These are phyloP conservation scores for Backusella psychrophila DNA, from an alignment of 192 early-diverging fungal species.

Conservation along the genomic window DNA sequence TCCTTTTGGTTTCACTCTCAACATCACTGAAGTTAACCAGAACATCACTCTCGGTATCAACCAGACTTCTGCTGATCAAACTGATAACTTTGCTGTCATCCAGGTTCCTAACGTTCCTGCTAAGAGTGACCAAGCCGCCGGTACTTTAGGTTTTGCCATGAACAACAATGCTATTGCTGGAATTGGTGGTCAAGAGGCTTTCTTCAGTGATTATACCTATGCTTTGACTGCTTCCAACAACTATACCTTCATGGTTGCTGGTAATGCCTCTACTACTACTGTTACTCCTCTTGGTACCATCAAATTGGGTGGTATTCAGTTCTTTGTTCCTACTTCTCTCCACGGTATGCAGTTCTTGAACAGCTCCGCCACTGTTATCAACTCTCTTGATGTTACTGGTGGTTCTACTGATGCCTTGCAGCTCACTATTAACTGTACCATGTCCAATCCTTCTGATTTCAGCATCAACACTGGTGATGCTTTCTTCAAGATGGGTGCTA, in stretches of 20 bases:
- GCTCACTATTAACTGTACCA: constrained; percentile 39
- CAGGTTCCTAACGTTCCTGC: constrained; percentile 28
- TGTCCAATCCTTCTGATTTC: constrained; percentile 46
- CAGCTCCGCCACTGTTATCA: constrained; percentile 47
- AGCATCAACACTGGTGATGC: constrained; percentile 52
- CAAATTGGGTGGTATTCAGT: constrained; percentile 49
- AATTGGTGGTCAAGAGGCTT: constrained; percentile 36
- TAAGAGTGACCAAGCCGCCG: constrained; percentile 38
- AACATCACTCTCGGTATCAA: constrained; percentile 45
- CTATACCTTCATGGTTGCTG: constrained; percentile 44
- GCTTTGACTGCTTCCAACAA: constrained; percentile 41
- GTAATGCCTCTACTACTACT: constrained; percentile 48
- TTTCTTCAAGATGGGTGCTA: constrained; percentile 43
- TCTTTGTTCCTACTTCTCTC: constrained; percentile 47
- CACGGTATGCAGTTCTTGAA: constrained; percentile 57
- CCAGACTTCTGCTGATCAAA: constrained; percentile 26
- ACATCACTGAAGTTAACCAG: constrained; percentile 52
- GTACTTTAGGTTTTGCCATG: constrained; percentile 49
- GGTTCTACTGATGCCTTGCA: constrained; percentile 41
- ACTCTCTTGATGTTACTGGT: constrained; percentile 53
- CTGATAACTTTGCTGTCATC: constrained; percentile 25
- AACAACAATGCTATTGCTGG: constrained; percentile 44
- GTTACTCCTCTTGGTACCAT: constrained; percentile 56
- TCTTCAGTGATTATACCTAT: constrained; percentile 54
- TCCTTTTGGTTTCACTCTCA: constrained; percentile 63